A percentile compares a stretch with the other conserved stretches of the same genome.
These are phyloP conservation scores for Erysimum pusillum DNA, from an alignment of 441 rosid species.

Conservation along the genomic window DNA sequence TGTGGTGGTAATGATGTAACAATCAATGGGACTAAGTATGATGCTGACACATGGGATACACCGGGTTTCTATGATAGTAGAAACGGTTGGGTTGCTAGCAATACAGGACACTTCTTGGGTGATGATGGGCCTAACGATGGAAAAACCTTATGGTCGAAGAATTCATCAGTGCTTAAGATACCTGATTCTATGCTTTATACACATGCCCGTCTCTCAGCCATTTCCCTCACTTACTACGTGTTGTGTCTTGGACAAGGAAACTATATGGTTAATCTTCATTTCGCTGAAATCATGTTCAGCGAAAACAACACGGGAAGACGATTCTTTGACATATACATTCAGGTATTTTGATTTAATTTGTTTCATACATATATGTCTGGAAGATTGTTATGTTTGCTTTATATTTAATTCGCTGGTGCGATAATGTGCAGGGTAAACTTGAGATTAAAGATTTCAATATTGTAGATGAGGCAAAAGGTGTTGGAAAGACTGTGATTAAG, in stretches of 20 bases:
- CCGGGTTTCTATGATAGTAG: conserved; percentile 41
- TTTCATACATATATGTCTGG: background rate
- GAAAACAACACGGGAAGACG: conserved; percentile 57
- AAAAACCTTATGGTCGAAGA: background rate
- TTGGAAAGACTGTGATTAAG: conserved; percentile 45
- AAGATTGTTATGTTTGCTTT: conserved; percentile 6
- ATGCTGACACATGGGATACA: conserved; percentile 45
- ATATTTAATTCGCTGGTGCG: conserved; percentile 7
- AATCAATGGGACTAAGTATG: conserved; percentile 42
- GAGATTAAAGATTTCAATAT: conserved; percentile 57
- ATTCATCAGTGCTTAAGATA: conserved; percentile 31
- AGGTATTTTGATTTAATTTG: conserved; percentile 47
- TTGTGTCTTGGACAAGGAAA: conserved; percentile 58
- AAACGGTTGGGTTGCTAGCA: conserved; percentile 62
- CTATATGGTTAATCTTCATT: conserved; percentile 67
- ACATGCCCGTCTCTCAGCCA: conserved; percentile 60
- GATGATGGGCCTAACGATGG: conserved; percentile 20
- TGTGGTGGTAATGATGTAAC: conserved; percentile 55
- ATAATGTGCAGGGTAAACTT: conserved; percentile 50
- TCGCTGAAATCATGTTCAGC: conserved; percentile 63
- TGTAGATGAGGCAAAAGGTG: conserved; percentile 56
- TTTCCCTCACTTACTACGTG: conserved; percentile 66
- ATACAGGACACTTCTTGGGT: conserved; percentile 63
- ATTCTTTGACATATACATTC: conserved; percentile 67
- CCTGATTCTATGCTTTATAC: conserved; percentile 54